Percentiles rank a stretch among this genome's conserved stretches.
Conservation (phyloP, 140 eudicot genomes). For the Cichorium intybus region DNA sequence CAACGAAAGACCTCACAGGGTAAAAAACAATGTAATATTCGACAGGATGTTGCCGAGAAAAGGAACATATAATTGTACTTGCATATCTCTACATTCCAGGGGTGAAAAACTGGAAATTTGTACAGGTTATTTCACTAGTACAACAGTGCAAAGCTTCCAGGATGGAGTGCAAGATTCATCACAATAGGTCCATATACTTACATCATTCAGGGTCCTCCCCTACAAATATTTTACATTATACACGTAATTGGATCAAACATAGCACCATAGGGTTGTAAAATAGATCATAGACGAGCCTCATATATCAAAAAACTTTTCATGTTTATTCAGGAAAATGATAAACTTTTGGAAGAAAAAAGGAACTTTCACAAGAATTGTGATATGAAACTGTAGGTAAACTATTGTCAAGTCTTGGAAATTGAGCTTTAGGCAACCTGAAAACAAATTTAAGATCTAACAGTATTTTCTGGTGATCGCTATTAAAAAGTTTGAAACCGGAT, state of each 20-base stretch:
- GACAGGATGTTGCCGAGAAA: constrained; percentile 20
- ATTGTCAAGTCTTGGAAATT: constrained; percentile 37
- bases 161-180: constrained; percentile 22
- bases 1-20: constrained; percentile 8
- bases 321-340: constrained; percentile 4
- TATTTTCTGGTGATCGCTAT: constrained; percentile 6
- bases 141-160: constrained; percentile 27
- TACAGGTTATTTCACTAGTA: constrained; percentile 26
- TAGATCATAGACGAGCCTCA: constrained; percentile 13
- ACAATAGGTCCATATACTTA: constrained; percentile 16
- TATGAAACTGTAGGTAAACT: constrained; percentile 28
- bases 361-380: constrained; percentile 30
- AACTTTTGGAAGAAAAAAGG: constrained; percentile 11
- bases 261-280: constrained; percentile 17
- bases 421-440: constrained; percentile 23
- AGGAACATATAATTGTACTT: constrained; percentile 32
- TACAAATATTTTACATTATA: constrained; percentile 12
- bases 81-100: constrained; percentile 19
- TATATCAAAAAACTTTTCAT: constrained; percentile 15
- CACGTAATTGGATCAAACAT: constrained; percentile 20
- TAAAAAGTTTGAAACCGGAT: not conserved
- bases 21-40: constrained; percentile 8
- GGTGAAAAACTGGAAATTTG: constrained; percentile 30
- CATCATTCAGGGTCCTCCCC: constrained; percentile 6
- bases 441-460: constrained; percentile 6